A percentile compares a stretch with the other conserved stretches of the same genome.
phyloP scores from a whole-genome alignment of 768 basidiomycete genomes.

The Termitomyces titanicus region DNA sequence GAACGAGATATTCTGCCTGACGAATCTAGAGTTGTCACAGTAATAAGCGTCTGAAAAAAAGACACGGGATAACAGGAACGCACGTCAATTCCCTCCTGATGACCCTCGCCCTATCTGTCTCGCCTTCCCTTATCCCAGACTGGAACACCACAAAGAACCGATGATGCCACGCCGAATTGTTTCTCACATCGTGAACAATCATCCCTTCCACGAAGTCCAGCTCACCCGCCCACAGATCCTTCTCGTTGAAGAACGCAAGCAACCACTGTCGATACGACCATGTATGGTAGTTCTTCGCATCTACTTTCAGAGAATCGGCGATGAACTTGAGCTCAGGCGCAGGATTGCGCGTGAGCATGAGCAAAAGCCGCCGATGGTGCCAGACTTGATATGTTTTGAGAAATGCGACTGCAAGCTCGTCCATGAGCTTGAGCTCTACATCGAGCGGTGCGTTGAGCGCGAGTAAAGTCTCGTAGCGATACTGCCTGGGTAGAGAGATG shows the following conservation, averaged over 20 bases:
- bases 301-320: conserved; percentile 62
- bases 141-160: conserved; percentile 85
- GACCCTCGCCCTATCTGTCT: conserved; percentile 56
- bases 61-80: conserved; percentile 27
- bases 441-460: conserved; percentile 63
- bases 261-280: conserved; percentile 99
- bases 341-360: conserved; percentile 51
- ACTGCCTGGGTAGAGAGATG: conserved; percentile 63
- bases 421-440: conserved; percentile 81
- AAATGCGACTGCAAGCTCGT: conserved; percentile 76
- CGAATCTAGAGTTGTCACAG: conserved; percentile 47
- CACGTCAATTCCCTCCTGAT: conserved; percentile 73
- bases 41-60: not conserved
- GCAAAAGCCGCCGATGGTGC: conserved; percentile 84
- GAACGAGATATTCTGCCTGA: conserved; percentile 77
- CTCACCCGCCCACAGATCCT: conserved; percentile 70
- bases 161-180: conserved; percentile 98
- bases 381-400: conserved; percentile 98
- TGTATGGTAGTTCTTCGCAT: conserved; percentile 98
- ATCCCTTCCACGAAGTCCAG: conserved; percentile 71
- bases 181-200: conserved; percentile 75
- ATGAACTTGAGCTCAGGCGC: conserved; percentile 79
- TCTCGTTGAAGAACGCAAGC: conserved; percentile 77
- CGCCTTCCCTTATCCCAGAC: conserved; percentile 57
- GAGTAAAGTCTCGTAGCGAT: conserved; percentile 84